Base-by-base conservation (phyloP, 169 alveolate genomes). In the Eimeria mitis region DNA sequence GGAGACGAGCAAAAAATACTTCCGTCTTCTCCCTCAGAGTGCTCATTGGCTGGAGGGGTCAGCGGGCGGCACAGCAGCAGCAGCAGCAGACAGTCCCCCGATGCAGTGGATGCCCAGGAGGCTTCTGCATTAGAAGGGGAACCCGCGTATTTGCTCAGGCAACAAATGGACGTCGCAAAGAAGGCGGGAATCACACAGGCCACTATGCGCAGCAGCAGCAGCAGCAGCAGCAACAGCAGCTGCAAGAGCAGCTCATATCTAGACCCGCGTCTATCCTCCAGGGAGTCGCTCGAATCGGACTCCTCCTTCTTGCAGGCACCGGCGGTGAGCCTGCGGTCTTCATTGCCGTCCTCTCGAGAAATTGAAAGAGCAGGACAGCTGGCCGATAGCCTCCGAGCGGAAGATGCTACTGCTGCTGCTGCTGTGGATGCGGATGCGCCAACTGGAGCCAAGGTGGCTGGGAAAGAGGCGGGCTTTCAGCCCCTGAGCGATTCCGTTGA, bases 31-130 rank as follows among this genome's bases (percentile, higher is more conserved):
- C 5, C 88, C 23, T 28, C 65, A 49, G 88, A 78, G 88, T n/a
- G 68, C 23, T 23, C 49, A 23, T 40, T 78, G 68, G 42, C 44
- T 42, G 40, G 85, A 42, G 85, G 83, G 1, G 21, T 14, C 59
- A 37, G 47, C 59, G 61, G 54, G 54, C 37, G 21, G 79, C 91
- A 34, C 76, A 40, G 61, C 79, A 70, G 88, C 83, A 37, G 76
- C 52, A 37, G 83, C 56, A 40, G 56, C 76, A 42, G 71, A 7
- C 87, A 71, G 61, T 47, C 87, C 3, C n/a, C 59, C n/a, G 87
- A 70, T 73, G 95, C 87, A 47, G 95, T 83, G 40, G 87, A 47
- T 37, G 73, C 88, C 16, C 73, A 52, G 63, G 87, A 65, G 42
- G 87, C 76, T 56, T 47, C 95, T 42, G 76, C 87, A 52, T 87